Conservation (phyloP, 108 stramenopile species). For the Cyclostephanos tholiformis region DNA sequence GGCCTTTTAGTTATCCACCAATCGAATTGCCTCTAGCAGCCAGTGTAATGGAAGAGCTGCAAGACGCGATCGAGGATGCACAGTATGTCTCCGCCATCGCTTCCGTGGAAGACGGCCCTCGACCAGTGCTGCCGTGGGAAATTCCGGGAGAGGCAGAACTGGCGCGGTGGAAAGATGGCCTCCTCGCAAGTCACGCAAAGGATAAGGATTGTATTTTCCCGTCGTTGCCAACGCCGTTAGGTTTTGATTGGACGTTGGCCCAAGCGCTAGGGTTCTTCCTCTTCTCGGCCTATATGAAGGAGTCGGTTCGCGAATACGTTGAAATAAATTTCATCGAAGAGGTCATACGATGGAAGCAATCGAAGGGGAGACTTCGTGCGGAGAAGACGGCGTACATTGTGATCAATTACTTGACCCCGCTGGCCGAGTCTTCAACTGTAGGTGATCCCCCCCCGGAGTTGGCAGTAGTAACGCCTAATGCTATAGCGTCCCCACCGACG, state of each 20-base stretch:
- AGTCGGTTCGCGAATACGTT: conserved; percentile 59
- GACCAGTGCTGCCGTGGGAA: conserved; percentile 77
- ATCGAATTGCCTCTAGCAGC: neutral
- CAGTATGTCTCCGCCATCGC: conserved; percentile 88
- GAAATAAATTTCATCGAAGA: conserved; percentile 84
- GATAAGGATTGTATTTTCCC: neutral
- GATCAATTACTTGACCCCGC: conserved; percentile 22
- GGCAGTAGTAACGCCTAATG: neutral
- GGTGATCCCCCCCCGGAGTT: neutral
- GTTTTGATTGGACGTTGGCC: conserved; percentile 62
- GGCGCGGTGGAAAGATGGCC: conserved; percentile 49
- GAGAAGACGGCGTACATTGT: conserved; percentile 52
- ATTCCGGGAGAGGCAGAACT: conserved; percentile 71
- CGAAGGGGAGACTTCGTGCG: conserved; percentile 50
- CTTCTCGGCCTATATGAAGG: conserved; percentile 75
- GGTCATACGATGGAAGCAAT: conserved; percentile 57
- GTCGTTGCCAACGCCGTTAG: conserved; percentile 40
- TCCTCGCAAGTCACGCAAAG: conserved; percentile 19
- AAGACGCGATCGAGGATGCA: conserved; percentile 90
- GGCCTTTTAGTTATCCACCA: neutral
- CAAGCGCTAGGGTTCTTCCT: conserved; percentile 69
- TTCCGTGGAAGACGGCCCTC: conserved; percentile 76
- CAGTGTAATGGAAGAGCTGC: conserved; percentile 82
- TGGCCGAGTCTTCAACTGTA: conserved; percentile 5
- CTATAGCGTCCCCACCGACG: conserved; percentile 2